A percentile compares a stretch with the other conserved stretches of the same genome.
These are phyloP conservation scores for Cryptosporidium sp. DNA, from an alignment of 169 alveolate species.

Conservation along the genomic window DNA sequence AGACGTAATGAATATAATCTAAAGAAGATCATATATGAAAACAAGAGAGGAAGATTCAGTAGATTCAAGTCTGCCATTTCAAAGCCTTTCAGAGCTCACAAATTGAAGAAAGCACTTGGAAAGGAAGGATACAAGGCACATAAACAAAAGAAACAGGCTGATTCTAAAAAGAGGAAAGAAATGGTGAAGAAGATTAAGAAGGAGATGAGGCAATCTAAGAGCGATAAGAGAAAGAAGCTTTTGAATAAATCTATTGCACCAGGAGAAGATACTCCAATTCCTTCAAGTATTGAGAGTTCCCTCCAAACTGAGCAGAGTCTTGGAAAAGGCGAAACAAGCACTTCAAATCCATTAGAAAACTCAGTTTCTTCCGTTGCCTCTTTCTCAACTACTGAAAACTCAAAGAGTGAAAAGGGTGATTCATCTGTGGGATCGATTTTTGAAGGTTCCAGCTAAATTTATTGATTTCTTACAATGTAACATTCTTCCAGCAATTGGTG, in stretches of 20 bases:
- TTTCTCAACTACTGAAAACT: neutral
- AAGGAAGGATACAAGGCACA: conserved; percentile 45
- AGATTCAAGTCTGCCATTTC: conserved; percentile 37
- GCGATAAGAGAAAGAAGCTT: conserved; percentile 61
- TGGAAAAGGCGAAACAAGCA: conserved; percentile 4
- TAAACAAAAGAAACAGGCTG: conserved; percentile 41
- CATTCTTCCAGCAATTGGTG: neutral
- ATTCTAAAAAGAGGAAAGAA: conserved; percentile 36
- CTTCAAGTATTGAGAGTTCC: conserved; percentile 11
- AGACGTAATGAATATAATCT: conserved; percentile 56
- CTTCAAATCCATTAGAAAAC: neutral
- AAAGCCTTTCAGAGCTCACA: conserved; percentile 44
- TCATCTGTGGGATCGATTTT: conserved; percentile 11
- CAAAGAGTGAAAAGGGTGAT: conserved; percentile 4
- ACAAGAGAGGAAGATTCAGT: conserved; percentile 48
- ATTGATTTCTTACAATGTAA: neutral
- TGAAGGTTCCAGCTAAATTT: conserved; percentile 7
- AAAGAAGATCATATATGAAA: conserved; percentile 51
- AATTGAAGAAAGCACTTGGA: conserved; percentile 62
- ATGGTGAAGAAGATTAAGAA: conserved; percentile 44
- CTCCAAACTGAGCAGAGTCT: neutral
- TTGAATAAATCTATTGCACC: conserved; percentile 12
- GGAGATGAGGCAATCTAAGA: conserved; percentile 14
- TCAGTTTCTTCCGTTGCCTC: neutral
- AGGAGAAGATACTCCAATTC: conserved; percentile 35